These are phyloP conservation scores for Melampsora americana DNA, from an alignment of 1,284 basidiomycete species.

Conservation along the genomic window DNA sequence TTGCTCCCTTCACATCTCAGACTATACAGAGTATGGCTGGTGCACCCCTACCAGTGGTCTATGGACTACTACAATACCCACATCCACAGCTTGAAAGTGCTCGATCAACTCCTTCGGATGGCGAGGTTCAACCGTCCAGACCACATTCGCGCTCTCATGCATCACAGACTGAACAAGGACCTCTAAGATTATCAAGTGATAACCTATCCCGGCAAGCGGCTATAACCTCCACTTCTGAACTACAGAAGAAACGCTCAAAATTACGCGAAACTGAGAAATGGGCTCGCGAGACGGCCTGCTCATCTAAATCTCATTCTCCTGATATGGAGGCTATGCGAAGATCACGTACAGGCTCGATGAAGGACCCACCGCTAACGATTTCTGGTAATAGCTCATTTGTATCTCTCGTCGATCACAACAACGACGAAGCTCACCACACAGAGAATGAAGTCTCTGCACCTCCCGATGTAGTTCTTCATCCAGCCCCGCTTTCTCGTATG, in stretches of 20 bases:
- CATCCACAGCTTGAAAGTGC: constrained; percentile 3
- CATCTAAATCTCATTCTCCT: constrained; percentile 6
- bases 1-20: neutral
- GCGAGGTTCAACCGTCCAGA: neutral
- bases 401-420: no score
- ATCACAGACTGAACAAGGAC: neutral
- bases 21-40: constrained; percentile 14
- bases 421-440: constrained; percentile 1
- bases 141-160: neutral
- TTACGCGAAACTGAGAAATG: constrained; percentile 30
- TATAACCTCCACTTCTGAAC: neutral
- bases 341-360: neutral
- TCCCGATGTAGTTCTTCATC: constrained; percentile 20
- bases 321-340: neutral
- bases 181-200: constrained; percentile 15
- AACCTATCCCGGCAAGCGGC: constrained; percentile 14
- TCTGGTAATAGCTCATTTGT: no score
- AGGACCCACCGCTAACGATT: neutral
- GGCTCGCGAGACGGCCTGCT: constrained; percentile 20
- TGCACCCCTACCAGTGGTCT: constrained; percentile 7
- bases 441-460: neutral
- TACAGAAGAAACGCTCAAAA: constrained; percentile 9
- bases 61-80: constrained; percentile 3
- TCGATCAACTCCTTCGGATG: neutral
- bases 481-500: constrained; percentile 6